Percentiles rank a stretch among this genome's conserved stretches.
These are phyloP conservation scores for Murraya koenigii DNA, from an alignment of 345 rosid genomes.

Conservation along the genomic window DNA sequence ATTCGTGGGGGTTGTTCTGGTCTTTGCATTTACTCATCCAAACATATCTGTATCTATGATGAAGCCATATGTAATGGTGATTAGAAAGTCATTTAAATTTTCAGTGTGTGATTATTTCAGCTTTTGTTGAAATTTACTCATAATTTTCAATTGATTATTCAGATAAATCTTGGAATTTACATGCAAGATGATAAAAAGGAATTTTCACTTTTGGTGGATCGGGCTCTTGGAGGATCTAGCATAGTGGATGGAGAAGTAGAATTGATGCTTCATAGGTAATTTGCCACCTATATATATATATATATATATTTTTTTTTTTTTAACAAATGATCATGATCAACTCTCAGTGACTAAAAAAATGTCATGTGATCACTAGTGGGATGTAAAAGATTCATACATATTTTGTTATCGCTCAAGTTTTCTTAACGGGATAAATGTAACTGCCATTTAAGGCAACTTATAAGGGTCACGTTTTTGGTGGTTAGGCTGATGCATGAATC, in stretches of 20 bases:
- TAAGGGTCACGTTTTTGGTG: neutral
- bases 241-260: conserved; percentile 88
- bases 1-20: neutral
- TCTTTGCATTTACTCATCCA: neutral
- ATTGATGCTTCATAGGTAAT: conserved; percentile 92
- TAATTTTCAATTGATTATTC: conserved; percentile 21
- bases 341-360: neutral
- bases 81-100: conserved; percentile 4
- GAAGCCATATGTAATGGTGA: neutral
- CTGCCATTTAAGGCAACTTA: neutral
- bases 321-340: neutral
- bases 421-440: neutral
- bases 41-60: neutral
- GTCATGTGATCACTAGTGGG: neutral
- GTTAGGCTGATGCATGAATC: neutral
- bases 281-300: too few relatives aligned
- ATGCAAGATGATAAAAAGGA: conserved; percentile 69
- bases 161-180: conserved; percentile 93
- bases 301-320: too few relatives aligned
- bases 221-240: conserved; percentile 89
- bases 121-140: neutral
- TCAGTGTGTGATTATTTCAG: neutral
- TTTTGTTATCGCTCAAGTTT: neutral
- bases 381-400: neutral
- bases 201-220: conserved; percentile 88